Conservation (phyloP, 768 basidiomycete species). For the Phlebiopsis gigantea region DNA sequence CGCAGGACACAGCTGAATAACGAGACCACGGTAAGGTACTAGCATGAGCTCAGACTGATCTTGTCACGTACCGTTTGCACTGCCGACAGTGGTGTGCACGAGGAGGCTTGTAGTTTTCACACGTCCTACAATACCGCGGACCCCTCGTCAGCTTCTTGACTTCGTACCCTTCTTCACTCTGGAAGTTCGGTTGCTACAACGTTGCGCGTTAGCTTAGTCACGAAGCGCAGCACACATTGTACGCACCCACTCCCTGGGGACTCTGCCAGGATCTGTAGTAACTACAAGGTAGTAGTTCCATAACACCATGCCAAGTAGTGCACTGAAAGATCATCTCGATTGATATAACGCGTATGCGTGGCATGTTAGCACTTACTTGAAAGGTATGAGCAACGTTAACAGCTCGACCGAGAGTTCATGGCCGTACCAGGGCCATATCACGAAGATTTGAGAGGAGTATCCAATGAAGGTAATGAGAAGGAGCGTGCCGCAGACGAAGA, state of each 20-base stretch:
- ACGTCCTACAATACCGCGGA: constrained; percentile 84
- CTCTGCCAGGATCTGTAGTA: constrained; percentile 75
- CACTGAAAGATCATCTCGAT: constrained; percentile 36
- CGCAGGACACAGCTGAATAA: constrained; percentile 69
- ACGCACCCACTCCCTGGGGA: constrained; percentile 75
- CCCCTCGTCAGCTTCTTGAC: constrained; percentile 83
- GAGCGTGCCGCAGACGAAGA: constrained; percentile 66
- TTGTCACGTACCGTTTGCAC: constrained; percentile 63
- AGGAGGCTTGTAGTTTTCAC: constrained; percentile 81
- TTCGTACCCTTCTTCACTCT: constrained; percentile 68
- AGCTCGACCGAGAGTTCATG: constrained; percentile 67
- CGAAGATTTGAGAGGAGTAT: constrained; percentile 83
- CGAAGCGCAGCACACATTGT: neutral
- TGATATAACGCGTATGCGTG: constrained; percentile 1
- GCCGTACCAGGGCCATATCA: constrained; percentile 94
- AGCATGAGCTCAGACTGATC: neutral
- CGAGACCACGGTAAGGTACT: neutral
- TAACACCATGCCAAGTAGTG: constrained; percentile 69
- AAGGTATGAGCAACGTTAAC: constrained; percentile 71
- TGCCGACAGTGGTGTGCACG: constrained; percentile 89
- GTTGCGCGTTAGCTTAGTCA: neutral
- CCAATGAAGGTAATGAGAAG: constrained; percentile 81
- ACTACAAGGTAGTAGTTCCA: constrained; percentile 91
- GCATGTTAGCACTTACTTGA: constrained; percentile 63
- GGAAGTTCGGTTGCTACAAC: constrained; percentile 67